Evolutionary conservation across 2,329 filamentous ascomycete genomes (phyloP).

Genomic region (Colletotrichum horii): DNA sequence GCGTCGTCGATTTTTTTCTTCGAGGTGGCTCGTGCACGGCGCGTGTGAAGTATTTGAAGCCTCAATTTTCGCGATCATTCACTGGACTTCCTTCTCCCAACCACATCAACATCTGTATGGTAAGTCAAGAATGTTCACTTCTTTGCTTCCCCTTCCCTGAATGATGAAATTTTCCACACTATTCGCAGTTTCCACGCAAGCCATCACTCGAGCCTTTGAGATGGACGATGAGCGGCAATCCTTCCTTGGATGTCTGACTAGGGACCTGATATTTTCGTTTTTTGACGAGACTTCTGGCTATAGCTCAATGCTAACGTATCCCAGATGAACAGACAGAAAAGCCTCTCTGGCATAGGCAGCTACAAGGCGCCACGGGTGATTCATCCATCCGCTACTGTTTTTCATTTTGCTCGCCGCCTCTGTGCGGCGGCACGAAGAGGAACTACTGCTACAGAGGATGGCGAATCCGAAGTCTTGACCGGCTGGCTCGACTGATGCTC

Average conservation of each 20-base stretch:
- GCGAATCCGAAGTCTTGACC: neutral
- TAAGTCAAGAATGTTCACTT: neutral
- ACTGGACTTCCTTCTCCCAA: neutral
- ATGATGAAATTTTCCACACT: neutral
- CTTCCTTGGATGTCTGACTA: neutral
- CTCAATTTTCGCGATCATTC: neutral
- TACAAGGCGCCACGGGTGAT: neutral
- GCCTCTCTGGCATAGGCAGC: neutral
- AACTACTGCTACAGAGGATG: neutral
- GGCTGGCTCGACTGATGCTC: neutral
- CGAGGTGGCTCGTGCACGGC: neutral
- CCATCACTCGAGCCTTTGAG: neutral
- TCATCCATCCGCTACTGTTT: neutral
- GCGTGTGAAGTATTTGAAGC: neutral
- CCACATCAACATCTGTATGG: neutral
- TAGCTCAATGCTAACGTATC: neutral
- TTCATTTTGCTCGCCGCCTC: neutral
- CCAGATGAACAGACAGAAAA: neutral
- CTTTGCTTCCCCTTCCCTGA: neutral
- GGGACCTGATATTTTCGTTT: neutral
- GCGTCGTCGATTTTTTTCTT: neutral
- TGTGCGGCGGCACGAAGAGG: neutral
- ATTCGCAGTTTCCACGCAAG: neutral
- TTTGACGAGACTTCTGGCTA: neutral
- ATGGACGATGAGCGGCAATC: neutral